Percentiles rank a stretch among this genome's conserved stretches.
Evolutionary conservation across 805 yeast genomes (phyloP).

Genomic region (Yamadazyma sp.): DNA sequence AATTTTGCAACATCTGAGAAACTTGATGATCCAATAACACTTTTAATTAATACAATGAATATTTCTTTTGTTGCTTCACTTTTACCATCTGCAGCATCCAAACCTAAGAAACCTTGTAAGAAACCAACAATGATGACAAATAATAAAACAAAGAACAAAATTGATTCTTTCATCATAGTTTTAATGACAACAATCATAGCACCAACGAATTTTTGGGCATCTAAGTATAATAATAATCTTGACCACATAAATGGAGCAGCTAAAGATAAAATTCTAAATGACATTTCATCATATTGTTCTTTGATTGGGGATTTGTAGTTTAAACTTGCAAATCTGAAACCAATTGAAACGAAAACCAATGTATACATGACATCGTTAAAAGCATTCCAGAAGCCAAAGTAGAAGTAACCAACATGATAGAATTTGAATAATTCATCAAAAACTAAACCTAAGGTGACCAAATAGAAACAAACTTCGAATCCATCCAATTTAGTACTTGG

Average conservation of each 20-base stretch:
- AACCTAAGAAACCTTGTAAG: conserved; percentile 80
- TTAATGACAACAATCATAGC: conserved; percentile 84
- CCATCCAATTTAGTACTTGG: conserved; percentile 29
- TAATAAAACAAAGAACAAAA: conserved; percentile 75
- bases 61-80: conserved; percentile 69
- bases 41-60: conserved; percentile 60
- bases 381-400: conserved; percentile 74
- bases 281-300: conserved; percentile 47
- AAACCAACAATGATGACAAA: conserved; percentile 73
- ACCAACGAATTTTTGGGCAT: conserved; percentile 79
- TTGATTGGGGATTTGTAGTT: conserved; percentile 18
- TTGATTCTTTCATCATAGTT: conserved; percentile 82
- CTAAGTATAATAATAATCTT: conserved; percentile 69
- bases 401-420: conserved; percentile 71
- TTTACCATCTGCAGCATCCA: conserved; percentile 85
- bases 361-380: conserved; percentile 71
- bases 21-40: conserved; percentile 73
- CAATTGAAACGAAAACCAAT: conserved; percentile 50
- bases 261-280: conserved; percentile 70
- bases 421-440: conserved; percentile 68
- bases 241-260: conserved; percentile 90
- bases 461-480: conserved; percentile 56
- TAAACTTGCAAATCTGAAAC: conserved; percentile 49
- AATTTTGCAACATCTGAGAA: conserved; percentile 67
- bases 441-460: conserved; percentile 64